phyloP scores from a whole-genome alignment of 2,329 filamentous ascomycete species.

The Stagonosporopsis vannaccii region DNA sequence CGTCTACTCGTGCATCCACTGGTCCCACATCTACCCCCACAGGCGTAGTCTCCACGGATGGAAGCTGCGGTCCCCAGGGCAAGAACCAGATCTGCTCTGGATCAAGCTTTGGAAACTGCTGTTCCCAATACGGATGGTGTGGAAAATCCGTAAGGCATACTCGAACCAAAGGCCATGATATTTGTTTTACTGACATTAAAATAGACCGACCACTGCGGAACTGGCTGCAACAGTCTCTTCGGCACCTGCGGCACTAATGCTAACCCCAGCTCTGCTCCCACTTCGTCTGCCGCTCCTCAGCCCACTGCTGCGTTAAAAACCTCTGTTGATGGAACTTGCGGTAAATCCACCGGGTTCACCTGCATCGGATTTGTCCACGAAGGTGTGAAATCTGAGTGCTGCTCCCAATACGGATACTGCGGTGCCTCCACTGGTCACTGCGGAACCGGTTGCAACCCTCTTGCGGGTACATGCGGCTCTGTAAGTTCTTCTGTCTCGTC shows the following conservation, averaged over 20 bases:
- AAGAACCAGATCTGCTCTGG: slow-evolving; percentile 30
- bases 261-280: slow-evolving; percentile 16
- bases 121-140: slow-evolving; percentile 54
- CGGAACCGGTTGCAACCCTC: slow-evolving; percentile 42
- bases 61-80: slow-evolving; percentile 32
- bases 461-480: slow-evolving; percentile 31
- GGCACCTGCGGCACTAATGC: slow-evolving; percentile 33
- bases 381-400: slow-evolving; percentile 53
- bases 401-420: slow-evolving; percentile 55
- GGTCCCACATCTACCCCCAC: slow-evolving; percentile 30
- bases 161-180: background rate
- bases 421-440: slow-evolving; percentile 42
- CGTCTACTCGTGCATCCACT: slow-evolving; percentile 14
- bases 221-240: slow-evolving; percentile 33
- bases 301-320: slow-evolving; percentile 21
- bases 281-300: slow-evolving; percentile 18
- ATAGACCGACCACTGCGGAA: slow-evolving; percentile 21
- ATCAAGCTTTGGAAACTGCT: slow-evolving; percentile 53
- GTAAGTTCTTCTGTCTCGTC: slow-evolving; percentile 19
- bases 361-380: slow-evolving; percentile 33
- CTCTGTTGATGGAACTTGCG: slow-evolving; percentile 34
- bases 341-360: slow-evolving; percentile 32
- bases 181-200: background rate
- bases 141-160: slow-evolving; percentile 24
- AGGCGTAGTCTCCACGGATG: slow-evolving; percentile 29